A percentile compares a stretch with the other conserved stretches of the same genome.
Conservation (phyloP, 2,329 filamentous ascomycete species). For the Aspergillus fischeri region DNA sequence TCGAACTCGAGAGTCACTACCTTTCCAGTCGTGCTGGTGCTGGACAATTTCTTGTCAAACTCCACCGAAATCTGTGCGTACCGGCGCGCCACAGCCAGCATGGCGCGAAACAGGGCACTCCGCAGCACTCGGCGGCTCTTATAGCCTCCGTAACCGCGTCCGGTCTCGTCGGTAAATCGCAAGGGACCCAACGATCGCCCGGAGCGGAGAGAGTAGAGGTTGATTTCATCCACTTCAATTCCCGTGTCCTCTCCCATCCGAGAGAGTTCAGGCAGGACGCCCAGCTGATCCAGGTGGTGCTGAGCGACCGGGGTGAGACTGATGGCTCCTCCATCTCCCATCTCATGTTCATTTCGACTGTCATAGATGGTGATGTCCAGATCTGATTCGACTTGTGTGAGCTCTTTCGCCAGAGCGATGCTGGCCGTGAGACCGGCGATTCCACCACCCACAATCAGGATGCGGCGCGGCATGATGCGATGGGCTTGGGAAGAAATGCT, state of each 20-base stretch:
- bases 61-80: conserved; percentile 1
- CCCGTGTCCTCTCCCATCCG: conserved; percentile 28
- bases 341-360: conserved; percentile 24
- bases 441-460: background rate
- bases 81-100: conserved; percentile 28
- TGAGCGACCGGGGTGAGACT: conserved; percentile 35
- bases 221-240: conserved; percentile 25
- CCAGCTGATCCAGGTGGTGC: conserved; percentile 31
- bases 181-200: conserved; percentile 27
- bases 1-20: conserved; percentile 26
- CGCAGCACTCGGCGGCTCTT: conserved; percentile 32
- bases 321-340: conserved; percentile 31
- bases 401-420: background rate
- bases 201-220: conserved; percentile 30
- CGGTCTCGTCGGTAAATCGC: conserved; percentile 26
- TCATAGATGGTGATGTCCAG: conserved; percentile 28
- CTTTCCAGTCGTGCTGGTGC: conserved; percentile 11
- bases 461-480: background rate
- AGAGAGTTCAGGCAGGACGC: conserved; percentile 27
- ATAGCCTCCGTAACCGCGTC: conserved; percentile 22
- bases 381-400: background rate
- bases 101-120: conserved; percentile 27
- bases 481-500: no score
- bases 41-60: conserved; percentile 8
- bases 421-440: background rate